Evolutionary conservation across 176 grass and related monocot species (phyloP).

Genomic region (Cenchrus purpureus): DNA sequence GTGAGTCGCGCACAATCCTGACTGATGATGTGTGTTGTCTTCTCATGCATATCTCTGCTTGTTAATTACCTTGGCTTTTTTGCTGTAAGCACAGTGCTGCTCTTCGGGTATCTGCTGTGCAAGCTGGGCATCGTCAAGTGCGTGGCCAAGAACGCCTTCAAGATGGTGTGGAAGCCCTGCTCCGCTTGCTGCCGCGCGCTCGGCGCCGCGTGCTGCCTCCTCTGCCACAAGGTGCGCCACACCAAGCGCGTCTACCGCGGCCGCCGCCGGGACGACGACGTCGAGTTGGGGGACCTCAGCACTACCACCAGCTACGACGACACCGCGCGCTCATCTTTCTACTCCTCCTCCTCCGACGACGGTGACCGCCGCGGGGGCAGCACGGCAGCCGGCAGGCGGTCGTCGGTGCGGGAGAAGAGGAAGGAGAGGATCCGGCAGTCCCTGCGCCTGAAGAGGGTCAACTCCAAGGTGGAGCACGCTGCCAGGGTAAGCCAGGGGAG

Average conservation of each 20-base stretch:
- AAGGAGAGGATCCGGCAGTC: conserved; percentile 32
- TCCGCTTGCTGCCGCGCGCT: conserved; percentile 18
- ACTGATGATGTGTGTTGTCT: no score
- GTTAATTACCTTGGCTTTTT: neutral
- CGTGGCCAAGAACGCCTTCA: conserved; percentile 45
- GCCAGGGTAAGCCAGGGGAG: neutral
- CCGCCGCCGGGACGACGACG: neutral
- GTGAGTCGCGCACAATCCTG: conserved; percentile 27
- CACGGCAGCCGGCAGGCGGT: neutral
- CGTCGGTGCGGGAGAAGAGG: conserved; percentile 35
- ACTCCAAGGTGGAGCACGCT: neutral
- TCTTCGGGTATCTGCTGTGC: conserved; percentile 40
- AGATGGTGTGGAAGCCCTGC: conserved; percentile 35
- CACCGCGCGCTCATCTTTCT: neutral
- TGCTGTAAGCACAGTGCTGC: neutral
- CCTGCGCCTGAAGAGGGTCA: neutral
- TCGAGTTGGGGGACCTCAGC: conserved; percentile 7
- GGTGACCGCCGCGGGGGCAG: neutral
- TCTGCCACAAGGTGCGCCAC: conserved; percentile 44
- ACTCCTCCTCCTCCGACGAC: neutral
- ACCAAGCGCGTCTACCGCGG: conserved; percentile 41
- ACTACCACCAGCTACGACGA: neutral
- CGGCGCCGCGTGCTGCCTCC: neutral
- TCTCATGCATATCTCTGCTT: neutral
- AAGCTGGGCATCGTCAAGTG: conserved; percentile 49